Conservation (phyloP, 257 asterid species). For the Solanum tarapatanum region DNA sequence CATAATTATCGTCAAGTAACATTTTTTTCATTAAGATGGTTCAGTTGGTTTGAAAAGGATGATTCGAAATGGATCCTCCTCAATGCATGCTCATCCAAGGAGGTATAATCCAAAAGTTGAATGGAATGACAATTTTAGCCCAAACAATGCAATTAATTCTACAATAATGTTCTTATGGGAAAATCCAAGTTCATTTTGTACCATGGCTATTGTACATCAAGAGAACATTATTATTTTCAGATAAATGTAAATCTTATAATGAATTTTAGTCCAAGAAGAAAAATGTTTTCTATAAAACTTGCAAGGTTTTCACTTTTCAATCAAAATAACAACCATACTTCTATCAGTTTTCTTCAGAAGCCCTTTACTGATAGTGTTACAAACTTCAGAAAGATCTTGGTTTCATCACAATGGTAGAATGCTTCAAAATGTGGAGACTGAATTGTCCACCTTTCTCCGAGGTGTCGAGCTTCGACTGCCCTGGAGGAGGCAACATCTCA, state of each 20-base stretch:
- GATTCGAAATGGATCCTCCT: no score
- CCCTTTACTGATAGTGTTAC: background rate
- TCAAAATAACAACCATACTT: background rate
- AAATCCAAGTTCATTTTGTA: background rate
- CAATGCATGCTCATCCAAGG: no score
- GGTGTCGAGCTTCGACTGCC: slow-evolving; percentile 61
- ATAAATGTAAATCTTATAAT: background rate
- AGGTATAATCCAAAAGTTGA: background rate
- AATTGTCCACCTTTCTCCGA: slow-evolving; percentile 69
- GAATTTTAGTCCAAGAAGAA: background rate
- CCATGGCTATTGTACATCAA: background rate
- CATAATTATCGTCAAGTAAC: background rate
- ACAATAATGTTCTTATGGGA: background rate
- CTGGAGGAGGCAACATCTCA: slow-evolving; percentile 74
- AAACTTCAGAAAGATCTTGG: slow-evolving; percentile 24
- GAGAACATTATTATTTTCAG: background rate
- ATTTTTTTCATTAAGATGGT: background rate
- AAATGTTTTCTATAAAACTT: background rate
- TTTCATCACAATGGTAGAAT: slow-evolving; percentile 51
- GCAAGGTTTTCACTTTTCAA: background rate
- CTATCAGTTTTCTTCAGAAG: background rate
- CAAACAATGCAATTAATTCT: background rate
- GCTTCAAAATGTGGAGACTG: slow-evolving; percentile 66
- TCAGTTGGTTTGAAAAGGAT: no score
- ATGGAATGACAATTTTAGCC: background rate